These are phyloP conservation scores for Centaurea solstitialis DNA, from an alignment of 129 eudicot species.

Conservation along the genomic window DNA sequence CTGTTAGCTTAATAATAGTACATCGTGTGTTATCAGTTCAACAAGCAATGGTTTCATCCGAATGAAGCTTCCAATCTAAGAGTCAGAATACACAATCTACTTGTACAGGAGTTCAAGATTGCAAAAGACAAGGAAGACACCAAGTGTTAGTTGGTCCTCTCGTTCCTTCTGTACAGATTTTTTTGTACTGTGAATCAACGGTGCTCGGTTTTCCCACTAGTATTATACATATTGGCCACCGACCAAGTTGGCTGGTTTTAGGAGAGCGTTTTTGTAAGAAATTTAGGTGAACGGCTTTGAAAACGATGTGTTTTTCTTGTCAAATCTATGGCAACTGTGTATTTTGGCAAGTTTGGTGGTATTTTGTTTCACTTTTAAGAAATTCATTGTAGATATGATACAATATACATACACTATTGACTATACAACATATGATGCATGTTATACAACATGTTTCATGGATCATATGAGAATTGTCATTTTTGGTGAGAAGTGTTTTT, in stretches of 20 bases:
- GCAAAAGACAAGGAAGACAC: slow-evolving; percentile 29
- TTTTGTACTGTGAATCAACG: neutral
- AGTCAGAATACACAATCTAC: slow-evolving; percentile 44
- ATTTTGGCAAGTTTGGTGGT: neutral
- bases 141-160: slow-evolving; percentile 1
- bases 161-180: slow-evolving; percentile 21
- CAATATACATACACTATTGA: neutral
- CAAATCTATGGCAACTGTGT: neutral
- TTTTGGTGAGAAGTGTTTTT: too few species aligned
- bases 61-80: slow-evolving; percentile 79
- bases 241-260: neutral
- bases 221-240: neutral
- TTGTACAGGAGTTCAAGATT: slow-evolving; percentile 43
- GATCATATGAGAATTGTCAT: too few species aligned
- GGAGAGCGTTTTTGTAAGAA: neutral
- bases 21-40: slow-evolving; percentile 47
- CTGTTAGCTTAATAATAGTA: neutral
- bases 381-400: neutral
- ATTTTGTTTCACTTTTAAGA: neutral
- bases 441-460: neutral
- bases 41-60: slow-evolving; percentile 71
- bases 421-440: neutral
- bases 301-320: neutral
- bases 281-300: neutral
- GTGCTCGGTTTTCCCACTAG: neutral